These are phyloP conservation scores for Rhizophora apiculata DNA, from an alignment of 345 rosid species.

Conservation along the genomic window DNA sequence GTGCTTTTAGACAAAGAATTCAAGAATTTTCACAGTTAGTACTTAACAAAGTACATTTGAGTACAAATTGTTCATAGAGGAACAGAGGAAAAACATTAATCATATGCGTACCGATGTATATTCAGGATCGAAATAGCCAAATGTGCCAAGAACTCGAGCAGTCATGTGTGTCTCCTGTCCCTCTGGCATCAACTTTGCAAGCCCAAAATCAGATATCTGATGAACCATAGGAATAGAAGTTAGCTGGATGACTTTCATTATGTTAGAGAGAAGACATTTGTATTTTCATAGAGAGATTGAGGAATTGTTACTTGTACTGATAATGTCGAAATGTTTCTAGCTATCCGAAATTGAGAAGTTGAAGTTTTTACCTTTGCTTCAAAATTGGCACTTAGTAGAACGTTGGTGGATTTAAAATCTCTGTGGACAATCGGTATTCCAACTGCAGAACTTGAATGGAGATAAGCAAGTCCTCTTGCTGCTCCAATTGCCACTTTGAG, in stretches of 20 bases:
- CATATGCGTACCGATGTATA: constrained; percentile 70
- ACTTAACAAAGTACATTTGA: neutral
- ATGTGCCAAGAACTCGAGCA: constrained; percentile 94
- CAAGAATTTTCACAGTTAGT: neutral
- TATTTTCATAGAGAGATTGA: neutral
- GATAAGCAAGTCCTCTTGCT: constrained; percentile 91
- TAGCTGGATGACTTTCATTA: constrained; percentile 8
- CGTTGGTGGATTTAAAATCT: constrained; percentile 92
- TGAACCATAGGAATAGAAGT: constrained; percentile 13
- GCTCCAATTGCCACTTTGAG: constrained; percentile 89
- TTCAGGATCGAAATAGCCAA: constrained; percentile 96
- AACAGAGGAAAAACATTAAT: neutral
- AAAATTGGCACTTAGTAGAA: constrained; percentile 62
- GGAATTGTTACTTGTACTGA: neutral
- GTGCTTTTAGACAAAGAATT: neutral
- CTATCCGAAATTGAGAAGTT: neutral
- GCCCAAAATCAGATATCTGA: constrained; percentile 94
- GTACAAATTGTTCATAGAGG: neutral
- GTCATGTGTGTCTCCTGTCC: constrained; percentile 81
- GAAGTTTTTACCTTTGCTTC: constrained; percentile 69
- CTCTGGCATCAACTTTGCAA: constrained; percentile 94
- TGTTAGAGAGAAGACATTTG: neutral
- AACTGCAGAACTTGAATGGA: constrained; percentile 77
- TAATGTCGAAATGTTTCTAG: neutral
- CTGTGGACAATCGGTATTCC: constrained; percentile 92